Percentiles rank a stretch among this genome's conserved stretches.
phyloP scores from a whole-genome alignment of 768 basidiomycete genomes.

The Leucogyrophana mollusca region DNA sequence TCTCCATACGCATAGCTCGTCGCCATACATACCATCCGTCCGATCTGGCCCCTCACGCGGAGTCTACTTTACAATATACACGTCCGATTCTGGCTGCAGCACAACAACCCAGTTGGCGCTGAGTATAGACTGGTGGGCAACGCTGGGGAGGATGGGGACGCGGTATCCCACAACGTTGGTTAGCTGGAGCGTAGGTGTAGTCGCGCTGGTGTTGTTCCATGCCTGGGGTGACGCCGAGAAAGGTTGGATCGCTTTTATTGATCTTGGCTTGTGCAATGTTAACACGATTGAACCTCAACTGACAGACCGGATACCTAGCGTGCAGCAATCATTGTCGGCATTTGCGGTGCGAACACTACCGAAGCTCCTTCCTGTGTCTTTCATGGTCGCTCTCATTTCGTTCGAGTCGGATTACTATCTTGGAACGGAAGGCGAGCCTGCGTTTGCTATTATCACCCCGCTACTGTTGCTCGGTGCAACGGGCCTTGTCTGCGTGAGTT shows the following conservation, averaged over 20 bases:
- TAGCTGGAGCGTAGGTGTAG: constrained; percentile 75
- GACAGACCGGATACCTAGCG: constrained; percentile 44
- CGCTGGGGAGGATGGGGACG: constrained; percentile 65
- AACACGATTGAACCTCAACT: no score
- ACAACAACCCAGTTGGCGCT: constrained; percentile 41
- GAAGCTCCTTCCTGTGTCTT: constrained; percentile 41
- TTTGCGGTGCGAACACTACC: constrained; percentile 42
- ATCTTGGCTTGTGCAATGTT: neutral
- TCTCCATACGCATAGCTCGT: constrained; percentile 69
- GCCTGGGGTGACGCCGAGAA: constrained; percentile 39
- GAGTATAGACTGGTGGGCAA: constrained; percentile 68
- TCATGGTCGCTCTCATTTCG: constrained; percentile 54
- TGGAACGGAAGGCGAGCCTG: constrained; percentile 52
- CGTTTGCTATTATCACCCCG: constrained; percentile 53
- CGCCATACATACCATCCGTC: constrained; percentile 53
- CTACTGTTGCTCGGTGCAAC: constrained; percentile 56
- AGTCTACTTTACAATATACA: constrained; percentile 58
- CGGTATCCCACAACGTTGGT: constrained; percentile 74
- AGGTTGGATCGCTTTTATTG: constrained; percentile 18
- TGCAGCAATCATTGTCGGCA: constrained; percentile 45
- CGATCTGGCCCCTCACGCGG: constrained; percentile 27
- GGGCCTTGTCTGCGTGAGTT: constrained; percentile 63
- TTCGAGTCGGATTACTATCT: constrained; percentile 54
- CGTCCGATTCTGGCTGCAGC: constrained; percentile 51
- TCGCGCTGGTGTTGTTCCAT: constrained; percentile 53